phyloP scores from a whole-genome alignment of 2,329 filamentous ascomycete species.

The Cercospora canescens region DNA sequence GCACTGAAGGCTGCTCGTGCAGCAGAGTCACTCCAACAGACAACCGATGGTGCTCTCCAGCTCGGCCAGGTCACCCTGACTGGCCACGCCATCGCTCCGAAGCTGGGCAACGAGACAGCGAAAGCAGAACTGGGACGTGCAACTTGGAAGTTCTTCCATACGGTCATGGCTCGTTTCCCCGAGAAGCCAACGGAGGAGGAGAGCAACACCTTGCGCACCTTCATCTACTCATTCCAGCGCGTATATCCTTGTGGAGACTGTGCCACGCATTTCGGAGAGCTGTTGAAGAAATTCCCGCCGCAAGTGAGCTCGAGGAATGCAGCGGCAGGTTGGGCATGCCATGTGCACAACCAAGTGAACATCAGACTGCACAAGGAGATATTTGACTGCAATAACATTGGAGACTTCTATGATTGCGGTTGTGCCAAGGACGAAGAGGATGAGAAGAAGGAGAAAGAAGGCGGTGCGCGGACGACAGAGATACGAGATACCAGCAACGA shows the following conservation, averaged over 20 bases:
- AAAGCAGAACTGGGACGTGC: constrained; percentile 69
- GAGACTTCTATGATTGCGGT: constrained; percentile 67
- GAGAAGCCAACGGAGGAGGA: constrained; percentile 63
- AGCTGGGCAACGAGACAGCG: constrained; percentile 77
- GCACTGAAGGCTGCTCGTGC: neutral
- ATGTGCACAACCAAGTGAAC: constrained; percentile 68
- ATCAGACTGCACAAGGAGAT: constrained; percentile 59
- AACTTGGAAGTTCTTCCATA: constrained; percentile 67
- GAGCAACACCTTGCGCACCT: constrained; percentile 59
- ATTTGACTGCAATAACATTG: constrained; percentile 65
- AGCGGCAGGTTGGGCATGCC: constrained; percentile 67
- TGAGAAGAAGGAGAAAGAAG: constrained; percentile 13
- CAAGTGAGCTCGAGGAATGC: constrained; percentile 62
- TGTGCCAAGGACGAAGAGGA: constrained; percentile 55
- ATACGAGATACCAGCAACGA: constrained; percentile 11
- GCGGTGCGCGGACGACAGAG: constrained; percentile 10
- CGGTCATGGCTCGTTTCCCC: constrained; percentile 65
- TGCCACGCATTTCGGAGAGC: constrained; percentile 62
- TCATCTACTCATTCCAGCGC: constrained; percentile 64
- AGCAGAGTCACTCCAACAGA: neutral
- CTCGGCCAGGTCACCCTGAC: constrained; percentile 14
- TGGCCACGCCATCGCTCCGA: constrained; percentile 69
- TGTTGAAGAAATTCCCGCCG: constrained; percentile 63
- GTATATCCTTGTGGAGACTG: constrained; percentile 69
- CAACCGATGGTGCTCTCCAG: neutral